Evolutionary conservation across 495 filamentous ascomycete species (phyloP), one percentile per base, ranked within the genome.

Genomic region (Hypoxylon fragiforme): DNA sequence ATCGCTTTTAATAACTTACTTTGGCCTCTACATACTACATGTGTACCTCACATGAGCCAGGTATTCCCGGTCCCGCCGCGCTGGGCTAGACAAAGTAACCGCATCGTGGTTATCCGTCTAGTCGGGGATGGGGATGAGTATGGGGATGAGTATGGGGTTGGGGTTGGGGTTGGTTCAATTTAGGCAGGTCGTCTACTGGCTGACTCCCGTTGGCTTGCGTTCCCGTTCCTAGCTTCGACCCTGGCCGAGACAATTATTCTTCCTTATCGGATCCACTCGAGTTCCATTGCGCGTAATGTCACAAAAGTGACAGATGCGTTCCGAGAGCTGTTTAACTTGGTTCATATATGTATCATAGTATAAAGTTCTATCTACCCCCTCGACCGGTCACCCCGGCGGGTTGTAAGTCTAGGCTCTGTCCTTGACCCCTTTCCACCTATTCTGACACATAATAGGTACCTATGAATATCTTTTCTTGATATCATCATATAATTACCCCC

Each of bases 131-230:
- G n/a, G n/a, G n/a, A n/a, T n/a, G n/a, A n/a, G n/a, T n/a, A n/a
- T n/a, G n/a, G n/a, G n/a, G n/a, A n/a, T n/a, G n/a, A n/a, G n/a
- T n/a, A n/a, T n/a, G n/a, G n/a, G n/a, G n/a, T n/a, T n/a, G n/a
- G n/a, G n/a, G n/a, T n/a, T n/a, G n/a, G n/a, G n/a, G n/a, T n/a
- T 41, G 30, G 37, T 32, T 49, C 28, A 55, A 59, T 65, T 65
- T 63, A 63, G 62, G 62, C 62, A 62, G 44, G 42, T 50, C 37
- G 38, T 28, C 57, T 19, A 54, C 43, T 44, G 26, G 30, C 43
- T 39, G 18, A 32, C 37, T 24, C 20, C 13, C 51, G 16, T 22
- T 26, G 34, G 18, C 9, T 46, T 21, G 28, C 38, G 26, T 18
- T 49, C 57, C 51, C 40, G 18, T 31, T 50, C 30, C 36, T 44